Evolutionary conservation across 2,329 filamentous ascomycete genomes (phyloP).

Genomic region (Didymella keratinophila): DNA sequence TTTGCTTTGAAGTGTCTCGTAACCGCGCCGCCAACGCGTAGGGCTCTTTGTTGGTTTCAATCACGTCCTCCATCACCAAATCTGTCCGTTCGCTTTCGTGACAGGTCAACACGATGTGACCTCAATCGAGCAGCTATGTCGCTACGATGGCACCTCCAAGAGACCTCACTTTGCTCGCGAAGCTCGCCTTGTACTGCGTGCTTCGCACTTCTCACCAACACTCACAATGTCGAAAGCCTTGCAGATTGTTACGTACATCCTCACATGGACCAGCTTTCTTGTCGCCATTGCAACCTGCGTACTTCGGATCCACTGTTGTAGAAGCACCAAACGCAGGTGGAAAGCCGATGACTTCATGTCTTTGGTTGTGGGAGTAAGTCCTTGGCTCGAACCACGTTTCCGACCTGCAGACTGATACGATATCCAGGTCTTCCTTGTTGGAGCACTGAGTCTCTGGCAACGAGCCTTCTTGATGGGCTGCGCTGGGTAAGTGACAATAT

Average conservation of each 20-base stretch:
- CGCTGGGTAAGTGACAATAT: neutral
- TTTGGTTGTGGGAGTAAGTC: slow-evolving; percentile 8
- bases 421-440: neutral
- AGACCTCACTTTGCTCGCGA: neutral
- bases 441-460: slow-evolving; percentile 9
- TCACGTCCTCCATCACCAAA: neutral
- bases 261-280: slow-evolving; percentile 10
- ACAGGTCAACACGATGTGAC: neutral
- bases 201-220: neutral
- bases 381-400: neutral
- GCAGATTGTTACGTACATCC: slow-evolving; percentile 8
- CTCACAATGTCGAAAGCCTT: slow-evolving; percentile 7
- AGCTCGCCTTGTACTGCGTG: no score
- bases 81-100: slow-evolving; percentile 1
- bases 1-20: neutral
- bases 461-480: neutral
- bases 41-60: slow-evolving; percentile 4
- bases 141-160: neutral
- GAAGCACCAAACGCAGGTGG: slow-evolving; percentile 6
- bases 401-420: neutral
- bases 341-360: slow-evolving; percentile 17
- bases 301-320: slow-evolving; percentile 11
- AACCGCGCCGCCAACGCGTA: neutral
- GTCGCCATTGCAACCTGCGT: slow-evolving; percentile 10
- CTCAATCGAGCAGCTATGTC: neutral